These are phyloP conservation scores for Exophiala dermatitidis DNA, from an alignment of 2,329 filamentous ascomycete species.

Conservation along the genomic window DNA sequence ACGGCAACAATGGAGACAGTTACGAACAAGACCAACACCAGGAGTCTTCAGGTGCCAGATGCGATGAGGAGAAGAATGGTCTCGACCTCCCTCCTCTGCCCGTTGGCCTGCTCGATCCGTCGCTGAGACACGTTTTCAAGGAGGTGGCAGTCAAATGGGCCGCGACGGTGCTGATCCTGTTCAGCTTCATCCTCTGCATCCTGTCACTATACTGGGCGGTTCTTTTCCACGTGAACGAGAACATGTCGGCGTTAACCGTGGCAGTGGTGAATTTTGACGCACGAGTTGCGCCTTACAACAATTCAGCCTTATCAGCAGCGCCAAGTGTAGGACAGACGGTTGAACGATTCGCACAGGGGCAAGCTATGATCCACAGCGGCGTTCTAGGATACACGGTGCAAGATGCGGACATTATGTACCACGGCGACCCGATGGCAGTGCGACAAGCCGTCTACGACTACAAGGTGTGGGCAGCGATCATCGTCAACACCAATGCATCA, in stretches of 20 bases:
- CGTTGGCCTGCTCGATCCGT: slow-evolving; percentile 30
- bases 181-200: slow-evolving; percentile 49
- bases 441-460: slow-evolving; percentile 54
- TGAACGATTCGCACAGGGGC: slow-evolving; percentile 37
- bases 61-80: slow-evolving; percentile 8
- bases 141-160: slow-evolving; percentile 7
- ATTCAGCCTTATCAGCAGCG: slow-evolving; percentile 34
- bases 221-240: slow-evolving; percentile 46
- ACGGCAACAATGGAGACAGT: not conserved
- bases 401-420: slow-evolving; percentile 2
- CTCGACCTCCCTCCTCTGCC: slow-evolving; percentile 14
- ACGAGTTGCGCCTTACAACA: slow-evolving; percentile 45
- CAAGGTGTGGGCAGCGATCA: slow-evolving; percentile 54
- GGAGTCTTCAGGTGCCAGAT: not conserved
- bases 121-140: slow-evolving; percentile 21
- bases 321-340: slow-evolving; percentile 43
- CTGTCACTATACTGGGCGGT: slow-evolving; percentile 57
- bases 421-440: slow-evolving; percentile 50
- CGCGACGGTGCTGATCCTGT: slow-evolving; percentile 43
- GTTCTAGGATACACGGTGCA: slow-evolving; percentile 33
- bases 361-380: slow-evolving; percentile 40
- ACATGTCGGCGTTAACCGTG: slow-evolving; percentile 45
- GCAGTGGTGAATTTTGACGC: slow-evolving; percentile 60
- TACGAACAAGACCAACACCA: not conserved
- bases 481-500: slow-evolving; percentile 58